A percentile compares a stretch with the other conserved stretches of the same genome.
Evolutionary conservation across 345 rosid genomes (phyloP).

Genomic region (Eucalyptus coolabah): DNA sequence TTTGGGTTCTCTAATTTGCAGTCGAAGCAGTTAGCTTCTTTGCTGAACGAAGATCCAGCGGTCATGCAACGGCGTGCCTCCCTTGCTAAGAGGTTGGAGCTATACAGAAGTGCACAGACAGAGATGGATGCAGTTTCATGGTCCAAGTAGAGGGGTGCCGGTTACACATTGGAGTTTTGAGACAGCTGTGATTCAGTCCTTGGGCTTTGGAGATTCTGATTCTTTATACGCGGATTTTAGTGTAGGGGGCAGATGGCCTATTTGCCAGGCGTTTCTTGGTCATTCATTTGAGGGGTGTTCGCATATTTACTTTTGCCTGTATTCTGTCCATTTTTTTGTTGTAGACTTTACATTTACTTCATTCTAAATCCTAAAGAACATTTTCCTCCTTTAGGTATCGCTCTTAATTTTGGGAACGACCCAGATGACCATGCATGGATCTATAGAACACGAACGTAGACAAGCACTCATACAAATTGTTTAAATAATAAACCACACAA

Average conservation of each 20-base stretch:
- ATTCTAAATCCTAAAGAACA: neutral
- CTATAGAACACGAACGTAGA: neutral
- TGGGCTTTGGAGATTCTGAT: neutral
- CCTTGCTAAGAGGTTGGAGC: conserved; percentile 70
- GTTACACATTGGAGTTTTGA: neutral
- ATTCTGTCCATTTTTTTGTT: neutral
- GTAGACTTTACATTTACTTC: neutral
- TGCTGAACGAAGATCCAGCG: conserved; percentile 85
- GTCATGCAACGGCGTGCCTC: conserved; percentile 61
- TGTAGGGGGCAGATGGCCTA: neutral
- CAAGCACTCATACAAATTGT: neutral
- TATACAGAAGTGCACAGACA: conserved; percentile 78
- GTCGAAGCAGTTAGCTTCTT: conserved; percentile 41
- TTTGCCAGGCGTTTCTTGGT: neutral
- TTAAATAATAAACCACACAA: too few relatives aligned
- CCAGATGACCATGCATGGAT: neutral
- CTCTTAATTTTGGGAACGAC: neutral
- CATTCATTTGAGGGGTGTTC: neutral
- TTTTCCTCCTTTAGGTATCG: neutral
- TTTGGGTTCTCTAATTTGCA: conserved; percentile 4
- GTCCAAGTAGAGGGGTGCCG: conserved; percentile 47
- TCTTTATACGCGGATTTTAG: neutral
- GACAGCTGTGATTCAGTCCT: neutral
- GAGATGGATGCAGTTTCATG: conserved; percentile 92
- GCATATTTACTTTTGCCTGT: neutral